Base-by-base conservation (phyloP, 768 basidiomycete genomes). In the Termitomyces sp. region DNA sequence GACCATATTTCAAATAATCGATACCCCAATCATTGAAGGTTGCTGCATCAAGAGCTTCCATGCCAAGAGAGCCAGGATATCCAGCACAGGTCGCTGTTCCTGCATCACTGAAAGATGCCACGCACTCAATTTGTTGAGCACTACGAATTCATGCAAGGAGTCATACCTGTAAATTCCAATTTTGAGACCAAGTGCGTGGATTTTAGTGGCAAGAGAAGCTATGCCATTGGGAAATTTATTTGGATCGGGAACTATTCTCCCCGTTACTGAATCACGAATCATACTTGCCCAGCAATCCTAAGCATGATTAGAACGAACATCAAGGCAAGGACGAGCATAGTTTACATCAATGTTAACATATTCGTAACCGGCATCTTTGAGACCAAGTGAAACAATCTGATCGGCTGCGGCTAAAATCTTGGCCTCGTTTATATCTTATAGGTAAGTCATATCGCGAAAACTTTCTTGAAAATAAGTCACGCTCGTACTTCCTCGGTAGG, bases 1-100 rank as follows among this genome's bases (percentile, higher is more conserved):
- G 0, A 35, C 80, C 80, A 63, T 83, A 83, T 73, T 83, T 83
- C 57, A 83, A 66, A 63, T 81, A 82, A 59, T 84, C 82, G 43
- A 84, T 73, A 6, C 78, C 80, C 83, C 83, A 84, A 28, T 72
- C 73, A 53, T 63, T 71, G 63, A 79, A 84, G 5, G 82, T 81
- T 22, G 73, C 68, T 1, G 81, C 83, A 66, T 83, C 83, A 35
- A 78, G 67, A 11, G 51, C 60, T 62, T 84, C 83, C 49, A 71
- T 70, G 14, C 79, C 80, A 13, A 83, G 65, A 2, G 82, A 83
- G n/a, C 74, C 82, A n/a, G 82, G 82, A 62, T 65, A 84, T 26
- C 80, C 80, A 28, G 79, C 74, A 55, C 82, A 84, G 3, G 82
- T 84, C 6, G 66, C 63, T 0, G 76, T 79, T 3, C 82, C 82